Conservation (phyloP, 805 yeast genomes). For the Saturnispora bothae region DNA sequence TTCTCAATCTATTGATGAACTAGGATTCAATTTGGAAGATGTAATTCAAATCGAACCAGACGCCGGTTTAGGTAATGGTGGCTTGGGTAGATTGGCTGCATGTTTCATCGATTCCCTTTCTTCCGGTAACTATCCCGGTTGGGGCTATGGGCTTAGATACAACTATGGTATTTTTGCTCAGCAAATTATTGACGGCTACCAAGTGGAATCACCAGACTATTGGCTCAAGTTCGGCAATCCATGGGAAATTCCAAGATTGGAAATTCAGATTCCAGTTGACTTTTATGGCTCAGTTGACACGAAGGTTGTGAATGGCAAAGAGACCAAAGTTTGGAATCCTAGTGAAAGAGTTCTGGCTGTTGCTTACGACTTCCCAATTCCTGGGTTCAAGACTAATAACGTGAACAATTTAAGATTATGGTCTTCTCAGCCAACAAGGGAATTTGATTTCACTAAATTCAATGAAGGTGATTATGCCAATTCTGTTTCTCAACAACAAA, state of each 20-base stretch:
- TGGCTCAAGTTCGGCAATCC: constrained; percentile 87
- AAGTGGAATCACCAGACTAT: constrained; percentile 89
- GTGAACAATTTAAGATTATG: constrained; percentile 86
- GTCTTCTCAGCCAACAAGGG: constrained; percentile 83
- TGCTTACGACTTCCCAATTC: constrained; percentile 87
- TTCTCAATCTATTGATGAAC: constrained; percentile 44
- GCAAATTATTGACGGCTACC: constrained; percentile 82
- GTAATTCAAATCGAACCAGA: constrained; percentile 80
- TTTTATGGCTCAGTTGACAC: constrained; percentile 76
- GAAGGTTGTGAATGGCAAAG: constrained; percentile 40
- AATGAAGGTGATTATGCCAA: constrained; percentile 83
- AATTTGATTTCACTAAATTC: constrained; percentile 84
- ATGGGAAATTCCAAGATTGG: constrained; percentile 85
- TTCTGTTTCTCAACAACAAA: constrained; percentile 75
- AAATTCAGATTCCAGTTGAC: constrained; percentile 81
- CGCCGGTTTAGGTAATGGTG: constrained; percentile 94
- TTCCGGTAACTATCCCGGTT: constrained; percentile 79
- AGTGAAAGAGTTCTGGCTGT: constrained; percentile 85
- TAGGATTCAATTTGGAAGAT: constrained; percentile 86
- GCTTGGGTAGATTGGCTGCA: constrained; percentile 88
- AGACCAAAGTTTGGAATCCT: constrained; percentile 66
- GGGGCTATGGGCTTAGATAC: constrained; percentile 94
- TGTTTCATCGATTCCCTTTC: constrained; percentile 86
- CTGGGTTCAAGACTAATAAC: constrained; percentile 74
- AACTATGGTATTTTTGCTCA: constrained; percentile 91